Evolutionary conservation across 208 protist genomes (phyloP).

Genomic region (Trypanosoma mega): DNA sequence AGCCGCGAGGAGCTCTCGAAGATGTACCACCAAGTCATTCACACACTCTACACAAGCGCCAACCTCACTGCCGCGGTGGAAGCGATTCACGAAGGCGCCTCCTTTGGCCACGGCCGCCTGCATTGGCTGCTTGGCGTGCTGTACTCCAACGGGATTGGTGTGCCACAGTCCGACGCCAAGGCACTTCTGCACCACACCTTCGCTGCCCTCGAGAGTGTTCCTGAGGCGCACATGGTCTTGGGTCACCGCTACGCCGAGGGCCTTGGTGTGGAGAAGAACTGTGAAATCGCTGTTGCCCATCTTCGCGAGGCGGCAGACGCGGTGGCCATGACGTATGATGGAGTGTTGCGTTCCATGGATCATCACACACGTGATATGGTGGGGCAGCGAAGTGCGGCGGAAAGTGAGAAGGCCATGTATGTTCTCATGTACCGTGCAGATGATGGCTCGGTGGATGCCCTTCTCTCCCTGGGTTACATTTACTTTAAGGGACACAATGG

Average conservation of each 20-base stretch:
- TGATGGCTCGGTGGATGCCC: slow-evolving; percentile 34
- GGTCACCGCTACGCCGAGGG: slow-evolving; percentile 69
- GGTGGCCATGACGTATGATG: slow-evolving; percentile 68
- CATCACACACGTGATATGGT: no score
- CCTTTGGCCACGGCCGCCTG: slow-evolving; percentile 60
- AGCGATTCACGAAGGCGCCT: slow-evolving; percentile 40
- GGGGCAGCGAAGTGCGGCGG: background rate
- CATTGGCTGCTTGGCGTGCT: slow-evolving; percentile 83
- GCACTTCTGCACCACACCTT: slow-evolving; percentile 82
- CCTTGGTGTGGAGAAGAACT: slow-evolving; percentile 50
- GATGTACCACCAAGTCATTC: slow-evolving; percentile 60
- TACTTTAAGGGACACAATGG: slow-evolving; percentile 53
- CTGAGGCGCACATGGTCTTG: slow-evolving; percentile 78
- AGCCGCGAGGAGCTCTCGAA: slow-evolving; percentile 44
- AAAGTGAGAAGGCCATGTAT: slow-evolving; percentile 24
- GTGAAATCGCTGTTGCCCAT: slow-evolving; percentile 58
- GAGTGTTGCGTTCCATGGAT: slow-evolving; percentile 13
- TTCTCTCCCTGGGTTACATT: slow-evolving; percentile 58
- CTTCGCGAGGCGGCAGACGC: slow-evolving; percentile 69
- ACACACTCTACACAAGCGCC: slow-evolving; percentile 53
- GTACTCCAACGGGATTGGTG: slow-evolving; percentile 74
- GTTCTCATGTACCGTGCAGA: slow-evolving; percentile 60
- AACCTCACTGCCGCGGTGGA: slow-evolving; percentile 55
- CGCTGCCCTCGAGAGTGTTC: slow-evolving; percentile 64
- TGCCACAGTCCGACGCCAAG: slow-evolving; percentile 49